Conservation (phyloP, 306 rosid genomes). For the Quercus rubra region DNA sequence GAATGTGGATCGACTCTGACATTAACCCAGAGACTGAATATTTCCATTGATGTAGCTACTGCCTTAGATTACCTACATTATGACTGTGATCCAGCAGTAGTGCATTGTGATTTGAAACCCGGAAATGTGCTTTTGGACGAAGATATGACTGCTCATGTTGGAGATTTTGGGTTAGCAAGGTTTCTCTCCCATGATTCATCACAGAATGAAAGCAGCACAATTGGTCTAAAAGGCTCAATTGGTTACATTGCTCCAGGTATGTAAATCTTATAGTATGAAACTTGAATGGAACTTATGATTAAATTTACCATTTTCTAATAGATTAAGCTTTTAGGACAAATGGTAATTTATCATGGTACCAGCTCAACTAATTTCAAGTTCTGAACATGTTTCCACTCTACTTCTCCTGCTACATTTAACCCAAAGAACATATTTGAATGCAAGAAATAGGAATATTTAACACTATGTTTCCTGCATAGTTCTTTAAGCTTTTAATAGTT, state of each 20-base stretch:
- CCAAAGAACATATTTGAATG: too few relatives aligned
- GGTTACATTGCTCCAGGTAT: slow-evolving; percentile 54
- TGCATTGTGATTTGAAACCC: slow-evolving; percentile 48
- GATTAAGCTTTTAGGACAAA: neutral
- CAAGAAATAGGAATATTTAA: neutral
- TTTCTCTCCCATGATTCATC: slow-evolving; percentile 22
- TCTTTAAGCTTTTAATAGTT: neutral
- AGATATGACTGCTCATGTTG: slow-evolving; percentile 41
- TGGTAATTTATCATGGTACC: too few relatives aligned
- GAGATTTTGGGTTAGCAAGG: slow-evolving; percentile 49
- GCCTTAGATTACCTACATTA: slow-evolving; percentile 47
- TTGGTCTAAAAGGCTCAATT: slow-evolving; percentile 34
- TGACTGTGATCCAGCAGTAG: slow-evolving; percentile 40
- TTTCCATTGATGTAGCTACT: slow-evolving; percentile 38
- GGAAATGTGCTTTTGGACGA: slow-evolving; percentile 38
- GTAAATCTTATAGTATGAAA: too few relatives aligned
- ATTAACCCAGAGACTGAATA: slow-evolving; percentile 29
- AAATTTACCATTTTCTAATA: neutral
- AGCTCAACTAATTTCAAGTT: too few relatives aligned
- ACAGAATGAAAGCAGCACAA: slow-evolving; percentile 16
- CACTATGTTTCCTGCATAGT: neutral
- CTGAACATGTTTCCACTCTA: too few relatives aligned
- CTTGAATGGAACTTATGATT: neutral
- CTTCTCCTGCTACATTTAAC: too few relatives aligned
- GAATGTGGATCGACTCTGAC: slow-evolving; percentile 25